Conservation (phyloP, 2,329 filamentous ascomycete genomes). For the Fusarium graminum region DNA sequence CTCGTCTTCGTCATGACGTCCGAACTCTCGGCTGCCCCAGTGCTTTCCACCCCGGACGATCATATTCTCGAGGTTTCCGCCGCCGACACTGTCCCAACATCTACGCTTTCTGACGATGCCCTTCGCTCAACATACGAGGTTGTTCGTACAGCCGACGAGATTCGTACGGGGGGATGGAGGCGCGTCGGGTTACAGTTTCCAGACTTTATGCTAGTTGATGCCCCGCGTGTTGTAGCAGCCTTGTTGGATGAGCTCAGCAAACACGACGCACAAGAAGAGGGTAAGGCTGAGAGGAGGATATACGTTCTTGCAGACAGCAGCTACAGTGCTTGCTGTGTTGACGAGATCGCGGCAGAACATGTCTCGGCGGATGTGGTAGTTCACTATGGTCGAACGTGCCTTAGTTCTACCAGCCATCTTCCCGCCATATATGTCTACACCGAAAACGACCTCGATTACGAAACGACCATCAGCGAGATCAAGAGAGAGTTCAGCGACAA, state of each 20-base stretch:
- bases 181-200: conserved; percentile 95
- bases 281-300: conserved; percentile 58
- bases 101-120: conserved; percentile 71
- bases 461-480: conserved; percentile 71
- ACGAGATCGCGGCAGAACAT: conserved; percentile 96
- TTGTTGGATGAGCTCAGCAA: conserved; percentile 50
- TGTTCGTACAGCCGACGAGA: conserved; percentile 79
- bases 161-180: conserved; percentile 77
- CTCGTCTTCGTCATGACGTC: conserved; percentile 56
- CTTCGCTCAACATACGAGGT: conserved; percentile 87
- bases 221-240: conserved; percentile 80
- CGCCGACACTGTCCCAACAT: conserved; percentile 51
- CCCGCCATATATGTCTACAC: conserved; percentile 95
- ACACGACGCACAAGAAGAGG: conserved; percentile 24
- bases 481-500: conserved; percentile 75
- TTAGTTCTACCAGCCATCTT: conserved; percentile 88
- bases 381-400: conserved; percentile 92
- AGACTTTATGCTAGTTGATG: conserved; percentile 90
- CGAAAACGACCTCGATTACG: conserved; percentile 73
- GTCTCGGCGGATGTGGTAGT: conserved; percentile 90
- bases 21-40: conserved; percentile 66
- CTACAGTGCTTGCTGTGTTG: conserved; percentile 96
- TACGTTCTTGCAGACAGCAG: conserved; percentile 96
- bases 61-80: conserved; percentile 67
- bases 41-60: conserved; percentile 74